Evolutionary conservation across 75 land plant genomes (phyloP), one percentile per base, ranked within the genome.

Genomic region (Selaginella tamariscina): DNA sequence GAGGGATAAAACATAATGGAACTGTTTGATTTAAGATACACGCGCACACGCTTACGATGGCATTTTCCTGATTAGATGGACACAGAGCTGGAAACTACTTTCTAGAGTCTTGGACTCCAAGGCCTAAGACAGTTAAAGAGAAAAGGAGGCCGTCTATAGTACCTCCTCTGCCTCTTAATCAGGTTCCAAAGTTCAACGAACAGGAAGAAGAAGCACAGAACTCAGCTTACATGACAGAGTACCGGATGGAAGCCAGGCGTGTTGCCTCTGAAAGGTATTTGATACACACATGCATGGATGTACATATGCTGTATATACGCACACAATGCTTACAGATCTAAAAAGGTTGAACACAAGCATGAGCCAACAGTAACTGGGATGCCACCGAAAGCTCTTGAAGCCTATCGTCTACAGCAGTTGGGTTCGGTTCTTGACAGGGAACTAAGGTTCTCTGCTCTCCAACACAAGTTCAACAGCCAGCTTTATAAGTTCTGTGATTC

Each of bases 231-330:
- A 27, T 68, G 29, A 39, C 29, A 15, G 70, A 49, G 29, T 68
- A 68, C 56, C 70, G 70, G 33, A 26, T 44, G 1, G 70, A 68
- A 68, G 70, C 70, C 56, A 68, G 54, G 56, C 56, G 70, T 22
- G 54, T 68, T 24, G 70, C 55, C 21, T 68, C 55, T 44, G 56
- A 49, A 24, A 68, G 55, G 70, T 68, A 31, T 24, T 32, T 27
- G 27, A 8, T 22, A 9, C 15, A 5, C 5, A 39, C 49, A 5
- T 39, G 11, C 5, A 5, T 39, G 49, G 15, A 39, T 39, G 5
- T 39, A 15, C 15, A 15, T 5, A 5, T 39, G 49, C 5, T 39
- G 49, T 39, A 5, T 39, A 5, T 15, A 5, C 15, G 49, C 15
- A 5, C 15, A 15, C 11, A 39, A 39, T 39, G 49, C 49, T 5